Evolutionary conservation across 306 rosid genomes (phyloP), one percentile per base, ranked within the genome.

Genomic region (Leucaena leucocephala): DNA sequence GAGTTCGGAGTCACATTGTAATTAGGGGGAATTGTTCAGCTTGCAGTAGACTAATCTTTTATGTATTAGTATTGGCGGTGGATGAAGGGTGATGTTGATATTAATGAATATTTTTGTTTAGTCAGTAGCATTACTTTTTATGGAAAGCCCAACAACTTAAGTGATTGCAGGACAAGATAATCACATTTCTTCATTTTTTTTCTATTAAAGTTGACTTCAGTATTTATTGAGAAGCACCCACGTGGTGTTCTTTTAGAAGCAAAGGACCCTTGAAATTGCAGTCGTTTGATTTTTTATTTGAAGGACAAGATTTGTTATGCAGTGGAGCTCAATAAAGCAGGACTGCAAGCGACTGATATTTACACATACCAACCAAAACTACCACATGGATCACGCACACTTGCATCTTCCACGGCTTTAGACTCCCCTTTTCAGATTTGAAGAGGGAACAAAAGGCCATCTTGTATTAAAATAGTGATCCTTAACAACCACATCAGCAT

Each of bases 291-390:
- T 34, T 48, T 48, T 15, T 14, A 71, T 68, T 49, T 35, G 16
- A n/a, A 16, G 10, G 50, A 9, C 21, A 59, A 43, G 34, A 33
- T 43, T 42, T 42, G 70, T 13, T 4, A 42, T 14, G 76, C 45
- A 54, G 45, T 34, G 48, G 45, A 21, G 15, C 64, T 9, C 36
- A 58, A 21, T 3, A 8, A 40, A 40, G 27, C 6, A 6, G 64
- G 50, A 42, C 33, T 52, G 36, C 75, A 45, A 44, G 49, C 19
- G 67, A 8, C 67, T 61, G 78, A 80, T 40, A 63, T 72, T 49
- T 19, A 72, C 74, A 17, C 6, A 17, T 72, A 72, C 78, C 83
- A 50, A 50, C 66, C 33, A 49, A 49, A 49, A 49, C 55, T 15
- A 49, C 55, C n/a, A 4, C 8, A 49, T 49, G 55, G 19, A 49